Conservation (phyloP, 2,329 filamentous ascomycete species). For the Orbilia oligospora region DNA sequence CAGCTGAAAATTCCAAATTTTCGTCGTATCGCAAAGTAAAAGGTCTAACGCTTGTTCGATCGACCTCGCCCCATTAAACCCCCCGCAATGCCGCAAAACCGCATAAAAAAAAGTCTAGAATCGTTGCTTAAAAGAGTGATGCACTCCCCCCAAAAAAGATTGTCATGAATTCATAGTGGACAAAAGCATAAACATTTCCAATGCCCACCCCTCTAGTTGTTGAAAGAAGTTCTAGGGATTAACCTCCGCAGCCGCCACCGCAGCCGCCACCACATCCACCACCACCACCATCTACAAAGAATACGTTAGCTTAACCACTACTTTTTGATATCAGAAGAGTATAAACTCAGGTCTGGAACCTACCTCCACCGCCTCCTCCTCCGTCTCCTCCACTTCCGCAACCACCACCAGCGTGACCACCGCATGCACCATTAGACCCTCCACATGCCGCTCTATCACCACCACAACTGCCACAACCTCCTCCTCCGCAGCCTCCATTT, state of each 20-base stretch:
- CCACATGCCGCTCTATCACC: slow-evolving; percentile 45
- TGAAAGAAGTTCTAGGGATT: background rate
- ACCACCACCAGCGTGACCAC: slow-evolving; percentile 35
- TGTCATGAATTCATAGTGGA: background rate
- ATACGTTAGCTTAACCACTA: background rate
- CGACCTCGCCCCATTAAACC: no score
- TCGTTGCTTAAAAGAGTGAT: background rate
- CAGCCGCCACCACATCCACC: slow-evolving; percentile 30
- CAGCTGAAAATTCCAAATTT: no score
- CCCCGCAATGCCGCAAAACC: background rate
- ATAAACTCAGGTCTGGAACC: background rate
- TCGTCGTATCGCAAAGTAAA: no score
- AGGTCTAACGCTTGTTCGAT: no score
- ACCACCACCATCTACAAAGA: background rate
- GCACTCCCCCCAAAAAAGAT: background rate
- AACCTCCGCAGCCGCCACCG: slow-evolving; percentile 32
- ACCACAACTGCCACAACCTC: slow-evolving; percentile 42
- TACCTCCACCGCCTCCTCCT: slow-evolving; percentile 38
- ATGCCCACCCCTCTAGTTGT: no score
- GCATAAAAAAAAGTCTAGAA: background rate
- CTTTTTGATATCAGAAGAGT: background rate
- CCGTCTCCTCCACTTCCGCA: slow-evolving; percentile 39
- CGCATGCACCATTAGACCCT: slow-evolving; percentile 36
- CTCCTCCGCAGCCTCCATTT: slow-evolving; percentile 44
- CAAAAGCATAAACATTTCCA: background rate